Base-by-base conservation (phyloP, 306 rosid species). In the Dalbergia cochinchinensis region DNA sequence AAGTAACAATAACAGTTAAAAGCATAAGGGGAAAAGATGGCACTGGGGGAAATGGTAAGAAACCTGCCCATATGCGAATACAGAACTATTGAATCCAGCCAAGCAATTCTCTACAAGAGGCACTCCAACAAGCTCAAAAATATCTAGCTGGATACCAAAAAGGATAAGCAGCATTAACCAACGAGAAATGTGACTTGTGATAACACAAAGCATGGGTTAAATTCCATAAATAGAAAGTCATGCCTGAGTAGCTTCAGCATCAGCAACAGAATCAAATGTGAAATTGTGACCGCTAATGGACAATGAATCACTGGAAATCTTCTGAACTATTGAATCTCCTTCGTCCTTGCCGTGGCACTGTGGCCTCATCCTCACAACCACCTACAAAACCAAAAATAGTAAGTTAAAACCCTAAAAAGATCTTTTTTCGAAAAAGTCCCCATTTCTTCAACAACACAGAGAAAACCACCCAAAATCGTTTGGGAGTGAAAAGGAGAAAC, bases 41-140 rank as follows among this genome's bases (percentile, higher is more conserved):
- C 34, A 47, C 5, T 54, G 60, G n/a, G 22, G 31, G 73, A 35
- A 60, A 47, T 51, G 4, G 55, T n/a, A 73, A 44, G 73, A 74
- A 79, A 94, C 97, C 90, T 92, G 97, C 9, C 98, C 98, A 80
- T 94, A 94, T 9, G 96, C 96, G 59, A 94, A 94, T 12, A 94
- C 91, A 1, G 97, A 94, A 86, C 97, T 92, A 81, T 94, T 94
- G 85, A 94, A 90, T 63, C 98, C 97, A 3, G 96, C 92, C 89
- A 94, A 72, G 70, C 97, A 94, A 81, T 94, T 94, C 80, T 90
- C 98, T 11, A 94, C 94, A 44, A 94, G 90, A 53, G 98, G 96
- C 69, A 77, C 87, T 64, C 97, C 98, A n/a, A 92, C 87, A 75
- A 88, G 93, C 87, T 94, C 88, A 65, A 94, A 94, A 72, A 94